These are phyloP conservation scores for Mesotaenium endlicherianum DNA, from an alignment of 139 green algal genomes.

Conservation along the genomic window DNA sequence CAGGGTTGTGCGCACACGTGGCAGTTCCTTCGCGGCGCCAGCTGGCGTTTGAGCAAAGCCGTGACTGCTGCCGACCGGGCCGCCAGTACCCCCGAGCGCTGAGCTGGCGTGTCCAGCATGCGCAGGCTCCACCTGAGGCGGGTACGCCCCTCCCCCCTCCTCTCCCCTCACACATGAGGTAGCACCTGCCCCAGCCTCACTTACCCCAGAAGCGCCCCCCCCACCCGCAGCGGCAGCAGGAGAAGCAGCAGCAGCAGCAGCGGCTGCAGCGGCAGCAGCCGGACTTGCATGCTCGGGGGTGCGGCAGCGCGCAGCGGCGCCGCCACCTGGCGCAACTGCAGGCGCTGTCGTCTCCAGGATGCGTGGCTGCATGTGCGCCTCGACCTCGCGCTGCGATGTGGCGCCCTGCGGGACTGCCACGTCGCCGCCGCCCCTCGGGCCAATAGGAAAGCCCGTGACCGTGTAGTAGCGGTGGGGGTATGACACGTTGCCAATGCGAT, in stretches of 20 bases:
- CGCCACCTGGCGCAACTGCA: neutral
- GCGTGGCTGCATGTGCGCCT: neutral
- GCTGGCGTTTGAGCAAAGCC: no score
- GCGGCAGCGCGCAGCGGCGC: neutral
- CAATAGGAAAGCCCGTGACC: conserved; percentile 21
- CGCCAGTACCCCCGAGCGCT: no score
- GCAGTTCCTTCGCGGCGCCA: no score
- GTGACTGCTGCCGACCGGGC: no score
- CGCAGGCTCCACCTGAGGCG: no score
- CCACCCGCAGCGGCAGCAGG: neutral
- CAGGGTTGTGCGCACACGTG: no score
- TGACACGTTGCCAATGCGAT: conserved; percentile 5
- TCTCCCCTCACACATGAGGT: no score
- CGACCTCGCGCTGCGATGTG: neutral
- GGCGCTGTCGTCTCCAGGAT: neutral
- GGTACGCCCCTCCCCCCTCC: no score
- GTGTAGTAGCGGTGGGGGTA: conserved; percentile 39
- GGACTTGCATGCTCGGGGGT: neutral
- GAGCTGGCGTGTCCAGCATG: no score
- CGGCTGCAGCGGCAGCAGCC: neutral
- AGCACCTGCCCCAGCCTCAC: no score
- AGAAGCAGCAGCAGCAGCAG: neutral
- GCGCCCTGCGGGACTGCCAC: neutral
- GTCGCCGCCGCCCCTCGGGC: conserved; percentile 21
- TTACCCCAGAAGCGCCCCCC: no score